Evolutionary conservation across 305 asterid species (phyloP).

Genomic region (Striga hermonthica): DNA sequence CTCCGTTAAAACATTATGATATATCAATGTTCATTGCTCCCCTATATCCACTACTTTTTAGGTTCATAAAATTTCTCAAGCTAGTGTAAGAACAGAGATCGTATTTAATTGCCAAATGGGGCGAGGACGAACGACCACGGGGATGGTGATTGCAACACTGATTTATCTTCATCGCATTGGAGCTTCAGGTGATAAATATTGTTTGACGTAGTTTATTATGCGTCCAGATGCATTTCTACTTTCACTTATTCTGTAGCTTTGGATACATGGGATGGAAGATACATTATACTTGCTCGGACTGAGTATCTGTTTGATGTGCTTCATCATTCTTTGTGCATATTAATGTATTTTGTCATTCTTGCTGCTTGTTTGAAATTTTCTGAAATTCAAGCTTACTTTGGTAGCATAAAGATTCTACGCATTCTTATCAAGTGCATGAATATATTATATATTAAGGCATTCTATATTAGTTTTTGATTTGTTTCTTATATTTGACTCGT

Average conservation of each 20-base stretch:
- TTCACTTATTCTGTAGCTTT: not conserved
- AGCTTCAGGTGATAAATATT: conserved; percentile 70
- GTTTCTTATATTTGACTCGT: conserved; percentile 12
- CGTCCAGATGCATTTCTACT: conserved; percentile 9
- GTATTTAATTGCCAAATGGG: conserved; percentile 99
- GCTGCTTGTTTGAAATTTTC: conserved; percentile 8
- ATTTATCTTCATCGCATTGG: conserved; percentile 86
- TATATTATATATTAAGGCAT: conserved; percentile 21
- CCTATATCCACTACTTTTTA: conserved; percentile 33
- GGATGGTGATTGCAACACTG: conserved; percentile 97
- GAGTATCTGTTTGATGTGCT: conserved; percentile 23
- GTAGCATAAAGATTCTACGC: not conserved
- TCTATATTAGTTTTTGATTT: conserved; percentile 17
- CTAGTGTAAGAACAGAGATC: conserved; percentile 74
- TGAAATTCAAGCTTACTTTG: not conserved
- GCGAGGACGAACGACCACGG: conserved; percentile 97
- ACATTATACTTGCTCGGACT: conserved; percentile 14
- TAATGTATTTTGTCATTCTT: not conserved
- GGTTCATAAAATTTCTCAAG: conserved; percentile 83
- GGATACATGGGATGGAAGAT: not conserved
- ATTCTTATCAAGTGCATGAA: conserved; percentile 4
- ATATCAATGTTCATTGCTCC: conserved; percentile 31
- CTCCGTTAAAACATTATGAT: conserved; percentile 16
- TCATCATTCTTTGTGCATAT: conserved; percentile 7
- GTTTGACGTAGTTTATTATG: conserved; percentile 26